These are phyloP conservation scores for Pestalotiopsis fici DNA, from an alignment of 2,329 filamentous ascomycete genomes.

Conservation along the genomic window DNA sequence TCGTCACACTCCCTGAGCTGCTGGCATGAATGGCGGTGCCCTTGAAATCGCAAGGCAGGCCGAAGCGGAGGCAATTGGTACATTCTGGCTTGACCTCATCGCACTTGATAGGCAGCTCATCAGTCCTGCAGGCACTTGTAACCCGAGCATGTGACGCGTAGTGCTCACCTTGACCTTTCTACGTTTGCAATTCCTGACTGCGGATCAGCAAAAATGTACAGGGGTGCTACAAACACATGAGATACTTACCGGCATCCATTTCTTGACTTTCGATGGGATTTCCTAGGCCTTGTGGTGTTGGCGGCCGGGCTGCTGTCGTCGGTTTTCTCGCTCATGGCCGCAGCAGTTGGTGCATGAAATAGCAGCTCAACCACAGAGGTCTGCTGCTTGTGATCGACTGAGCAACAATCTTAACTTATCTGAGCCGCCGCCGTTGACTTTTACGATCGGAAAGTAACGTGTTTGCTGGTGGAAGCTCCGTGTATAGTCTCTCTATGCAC, in stretches of 20 bases:
- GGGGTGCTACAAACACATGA: background rate
- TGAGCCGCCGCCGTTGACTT: no score
- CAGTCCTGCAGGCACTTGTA: background rate
- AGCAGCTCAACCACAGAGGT: background rate
- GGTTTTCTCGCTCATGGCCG: background rate
- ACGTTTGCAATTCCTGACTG: slow-evolving; percentile 27
- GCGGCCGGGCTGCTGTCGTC: slow-evolving; percentile 4
- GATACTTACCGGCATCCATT: slow-evolving; percentile 23
- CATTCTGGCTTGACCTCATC: slow-evolving; percentile 32
- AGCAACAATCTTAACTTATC: no score
- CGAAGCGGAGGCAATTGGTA: slow-evolving; percentile 31
- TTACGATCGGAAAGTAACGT: no score
- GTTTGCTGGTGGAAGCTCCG: no score
- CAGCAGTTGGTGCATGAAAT: background rate
- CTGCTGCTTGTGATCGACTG: no score
- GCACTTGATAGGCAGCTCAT: slow-evolving; percentile 20
- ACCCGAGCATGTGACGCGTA: background rate
- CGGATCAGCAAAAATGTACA: background rate
- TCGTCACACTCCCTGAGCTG: background rate
- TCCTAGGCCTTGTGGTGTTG: slow-evolving; percentile 26
- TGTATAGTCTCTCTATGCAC: no score
- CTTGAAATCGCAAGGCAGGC: slow-evolving; percentile 29
- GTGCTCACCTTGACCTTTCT: slow-evolving; percentile 30
- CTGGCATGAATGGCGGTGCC: background rate
- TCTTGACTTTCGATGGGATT: slow-evolving; percentile 25